Evolutionary conservation across 2,329 filamentous ascomycete genomes (phyloP), one percentile per base, ranked within the genome.

Genomic region (Paraphaeosphaeria sporulosa): DNA sequence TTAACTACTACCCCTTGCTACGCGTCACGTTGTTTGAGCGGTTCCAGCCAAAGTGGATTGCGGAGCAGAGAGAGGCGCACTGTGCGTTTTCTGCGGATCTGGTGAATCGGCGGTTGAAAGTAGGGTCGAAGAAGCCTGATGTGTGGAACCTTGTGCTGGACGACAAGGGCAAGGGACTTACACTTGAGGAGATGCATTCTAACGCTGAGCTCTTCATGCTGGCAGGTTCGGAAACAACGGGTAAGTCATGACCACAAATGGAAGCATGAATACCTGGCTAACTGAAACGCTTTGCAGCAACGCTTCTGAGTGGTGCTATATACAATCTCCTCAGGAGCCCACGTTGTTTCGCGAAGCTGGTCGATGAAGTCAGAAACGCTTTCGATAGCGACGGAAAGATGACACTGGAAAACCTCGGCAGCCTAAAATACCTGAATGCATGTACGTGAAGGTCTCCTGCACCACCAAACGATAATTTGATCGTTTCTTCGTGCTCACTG

Each of bases 251-350:
- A 2, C 7, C 49, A 8, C 42, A 27, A 12, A 42, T 30, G 3
- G 15, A 42, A 40, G n/a, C 30, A 32, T 32, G 36, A 25, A 13
- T 13, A 73, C 70, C 32, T n/a, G 74, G 3, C 40, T n/a, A n/a
- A n/a, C n/a, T n/a, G n/a, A n/a, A n/a, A n/a, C n/a, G n/a, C n/a
- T n/a, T n/a, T n/a, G n/a, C n/a, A n/a, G n/a, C n/a, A n/a, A n/a
- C n/a, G n/a, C n/a, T n/a, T n/a, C n/a, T n/a, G n/a, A n/a, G n/a
- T n/a, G n/a, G n/a, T n/a, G n/a, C n/a, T n/a, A n/a, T n/a, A n/a
- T n/a, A n/a, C n/a, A n/a, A n/a, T n/a, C n/a, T n/a, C n/a, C n/a
- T n/a, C n/a, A n/a, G n/a, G n/a, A n/a, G n/a, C n/a, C n/a, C n/a
- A n/a, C n/a, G n/a, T n/a, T n/a, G n/a, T n/a, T n/a, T n/a, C n/a